These are phyloP conservation scores for Cercospora sp. DNA, from an alignment of 2,329 filamentous ascomycete species.

Conservation along the genomic window DNA sequence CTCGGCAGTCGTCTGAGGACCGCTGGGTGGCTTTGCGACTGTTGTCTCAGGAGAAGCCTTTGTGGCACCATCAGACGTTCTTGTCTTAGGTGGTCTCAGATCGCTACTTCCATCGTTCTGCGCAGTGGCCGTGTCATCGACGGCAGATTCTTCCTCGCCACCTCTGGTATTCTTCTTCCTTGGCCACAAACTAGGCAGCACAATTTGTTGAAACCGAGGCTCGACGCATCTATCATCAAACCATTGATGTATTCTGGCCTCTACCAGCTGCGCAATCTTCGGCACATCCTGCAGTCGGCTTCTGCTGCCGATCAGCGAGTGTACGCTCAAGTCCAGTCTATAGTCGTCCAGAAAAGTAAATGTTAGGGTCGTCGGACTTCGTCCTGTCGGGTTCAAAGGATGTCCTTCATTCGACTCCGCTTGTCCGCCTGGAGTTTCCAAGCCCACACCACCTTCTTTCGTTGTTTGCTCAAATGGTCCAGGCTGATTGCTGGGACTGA, in stretches of 20 bases:
- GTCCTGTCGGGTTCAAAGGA: conserved; percentile 45
- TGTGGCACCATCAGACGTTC: conserved; percentile 13
- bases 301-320: conserved; percentile 76
- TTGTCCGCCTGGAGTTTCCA: conserved; percentile 24
- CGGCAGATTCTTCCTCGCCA: conserved; percentile 59
- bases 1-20: conserved; percentile 35
- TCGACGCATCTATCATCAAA: conserved; percentile 86
- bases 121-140: conserved; percentile 39
- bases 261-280: conserved; percentile 82
- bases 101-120: conserved; percentile 22
- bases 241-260: conserved; percentile 78
- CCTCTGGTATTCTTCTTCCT: conserved; percentile 79
- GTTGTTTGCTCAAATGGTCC: conserved; percentile 37
- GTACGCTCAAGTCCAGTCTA: conserved; percentile 76
- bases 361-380: conserved; percentile 71
- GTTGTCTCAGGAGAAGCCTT: conserved; percentile 5
- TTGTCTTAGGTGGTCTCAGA: conserved; percentile 18
- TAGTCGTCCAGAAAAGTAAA: conserved; percentile 94
- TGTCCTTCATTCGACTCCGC: conserved; percentile 36
- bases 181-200: conserved; percentile 79
- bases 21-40: conserved; percentile 10
- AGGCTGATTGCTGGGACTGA: conserved; percentile 65
- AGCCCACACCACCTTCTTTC: conserved; percentile 9
- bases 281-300: conserved; percentile 80
- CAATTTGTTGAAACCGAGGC: conserved; percentile 83